These are phyloP conservation scores for Mortierella polycephala DNA, from an alignment of 371 early-diverging fungal genomes.

Conservation along the genomic window DNA sequence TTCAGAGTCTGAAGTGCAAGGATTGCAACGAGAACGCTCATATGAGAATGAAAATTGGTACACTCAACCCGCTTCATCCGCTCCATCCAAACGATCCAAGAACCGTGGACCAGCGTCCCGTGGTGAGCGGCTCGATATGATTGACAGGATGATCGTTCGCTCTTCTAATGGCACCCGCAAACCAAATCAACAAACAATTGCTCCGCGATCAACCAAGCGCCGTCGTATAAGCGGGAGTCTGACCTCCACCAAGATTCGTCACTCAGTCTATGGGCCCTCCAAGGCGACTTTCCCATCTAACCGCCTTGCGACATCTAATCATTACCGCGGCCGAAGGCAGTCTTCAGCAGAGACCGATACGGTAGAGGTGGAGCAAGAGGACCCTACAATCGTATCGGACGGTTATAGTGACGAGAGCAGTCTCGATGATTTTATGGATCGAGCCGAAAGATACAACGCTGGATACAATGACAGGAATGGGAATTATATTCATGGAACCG, in stretches of 20 bases:
- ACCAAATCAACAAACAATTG: not conserved
- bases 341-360: not conserved
- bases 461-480: not conserved
- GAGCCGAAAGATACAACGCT: not conserved
- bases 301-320: too few relatives aligned
- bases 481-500: not conserved
- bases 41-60: not conserved
- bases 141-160: slow-evolving; percentile 40
- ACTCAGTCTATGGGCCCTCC: not conserved
- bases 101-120: not conserved
- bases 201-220: slow-evolving; percentile 19
- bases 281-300: not conserved
- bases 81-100: not conserved
- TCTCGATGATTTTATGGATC: not conserved
- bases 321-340: not conserved
- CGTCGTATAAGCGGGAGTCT: slow-evolving; percentile 18
- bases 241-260: not conserved
- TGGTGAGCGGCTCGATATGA: slow-evolving; percentile 26
- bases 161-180: not conserved
- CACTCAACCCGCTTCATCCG: not conserved
- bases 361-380: not conserved
- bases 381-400: too few relatives aligned
- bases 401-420: not conserved
- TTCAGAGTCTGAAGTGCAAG: slow-evolving; percentile 1
- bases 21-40: not conserved